Conservation (phyloP, 805 yeast genomes). For the Kluyveromyces wickerhamii region DNA sequence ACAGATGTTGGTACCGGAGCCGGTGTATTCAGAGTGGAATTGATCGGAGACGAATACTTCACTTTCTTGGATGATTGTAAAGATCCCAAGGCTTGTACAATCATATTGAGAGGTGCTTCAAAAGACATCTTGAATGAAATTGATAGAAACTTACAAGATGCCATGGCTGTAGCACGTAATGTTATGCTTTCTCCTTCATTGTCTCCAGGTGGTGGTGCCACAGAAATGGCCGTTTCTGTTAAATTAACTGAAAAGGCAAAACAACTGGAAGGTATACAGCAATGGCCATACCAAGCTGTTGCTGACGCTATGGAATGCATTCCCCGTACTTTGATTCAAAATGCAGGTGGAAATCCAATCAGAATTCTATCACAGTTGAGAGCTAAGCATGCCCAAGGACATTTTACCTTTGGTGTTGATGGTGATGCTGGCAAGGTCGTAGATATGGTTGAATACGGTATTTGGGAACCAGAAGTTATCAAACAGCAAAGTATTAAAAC, state of each 20-base stretch:
- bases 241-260: conserved; percentile 84
- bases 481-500: conserved; percentile 96
- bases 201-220: conserved; percentile 99
- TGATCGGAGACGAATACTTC: conserved; percentile 96
- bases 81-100: conserved; percentile 89
- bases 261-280: conserved; percentile 87
- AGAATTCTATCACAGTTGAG: conserved; percentile 82
- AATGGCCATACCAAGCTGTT: conserved; percentile 98
- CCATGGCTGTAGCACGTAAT: conserved; percentile 95
- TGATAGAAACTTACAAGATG: conserved; percentile 95
- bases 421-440: conserved; percentile 92
- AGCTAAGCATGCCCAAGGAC: conserved; percentile 93
- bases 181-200: conserved; percentile 90
- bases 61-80: conserved; percentile 74
- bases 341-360: conserved; percentile 96
- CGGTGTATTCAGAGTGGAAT: conserved; percentile 86
- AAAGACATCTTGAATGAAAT: conserved; percentile 94
- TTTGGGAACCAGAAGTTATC: conserved; percentile 99
- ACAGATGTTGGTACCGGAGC: conserved; percentile 82
- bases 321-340: conserved; percentile 94
- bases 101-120: conserved; percentile 89
- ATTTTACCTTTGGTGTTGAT: conserved; percentile 80
- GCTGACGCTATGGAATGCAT: conserved; percentile 98
- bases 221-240: conserved; percentile 96
- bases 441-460: conserved; percentile 92